Percentiles rank a stretch among this genome's conserved stretches.
Conservation (phyloP, 2,329 filamentous ascomycete species). For the Fusarium heterosporum region DNA sequence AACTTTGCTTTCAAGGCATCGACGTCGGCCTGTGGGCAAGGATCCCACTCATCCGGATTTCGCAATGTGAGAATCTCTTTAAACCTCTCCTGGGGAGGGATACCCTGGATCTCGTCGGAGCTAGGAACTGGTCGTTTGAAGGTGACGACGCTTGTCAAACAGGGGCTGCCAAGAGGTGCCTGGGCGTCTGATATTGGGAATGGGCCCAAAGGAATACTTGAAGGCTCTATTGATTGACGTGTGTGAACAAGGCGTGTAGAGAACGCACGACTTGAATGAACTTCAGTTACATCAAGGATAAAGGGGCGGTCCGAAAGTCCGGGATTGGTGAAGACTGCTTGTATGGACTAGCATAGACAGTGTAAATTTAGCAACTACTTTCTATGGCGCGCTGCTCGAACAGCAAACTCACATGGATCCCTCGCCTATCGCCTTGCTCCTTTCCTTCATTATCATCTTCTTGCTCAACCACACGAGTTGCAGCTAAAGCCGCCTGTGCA, state of each 20-base stretch:
- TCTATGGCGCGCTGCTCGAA: no score
- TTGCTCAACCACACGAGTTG: slow-evolving; percentile 50
- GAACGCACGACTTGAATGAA: slow-evolving; percentile 61
- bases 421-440: slow-evolving; percentile 39
- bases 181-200: slow-evolving; percentile 56
- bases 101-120: slow-evolving; percentile 55
- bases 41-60: slow-evolving; percentile 57
- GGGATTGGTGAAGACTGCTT: slow-evolving; percentile 65
- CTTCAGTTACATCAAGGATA: slow-evolving; percentile 61
- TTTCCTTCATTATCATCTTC: slow-evolving; percentile 43
- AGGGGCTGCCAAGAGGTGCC: slow-evolving; percentile 55
- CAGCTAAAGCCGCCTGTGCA: slow-evolving; percentile 53
- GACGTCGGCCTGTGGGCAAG: slow-evolving; percentile 60
- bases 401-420: slow-evolving; percentile 53
- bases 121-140: slow-evolving; percentile 59
- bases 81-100: slow-evolving; percentile 58
- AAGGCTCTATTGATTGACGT: slow-evolving; percentile 59
- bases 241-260: slow-evolving; percentile 62
- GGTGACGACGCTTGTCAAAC: slow-evolving; percentile 64
- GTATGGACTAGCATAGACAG: slow-evolving; percentile 59
- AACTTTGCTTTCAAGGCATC: slow-evolving; percentile 53
- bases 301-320: slow-evolving; percentile 64
- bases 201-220: slow-evolving; percentile 50
- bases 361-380: not conserved
- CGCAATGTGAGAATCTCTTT: slow-evolving; percentile 54